Evolutionary conservation across 345 rosid species (phyloP), one percentile per base, ranked within the genome.

Genomic region (Gossypium rotundifolium): DNA sequence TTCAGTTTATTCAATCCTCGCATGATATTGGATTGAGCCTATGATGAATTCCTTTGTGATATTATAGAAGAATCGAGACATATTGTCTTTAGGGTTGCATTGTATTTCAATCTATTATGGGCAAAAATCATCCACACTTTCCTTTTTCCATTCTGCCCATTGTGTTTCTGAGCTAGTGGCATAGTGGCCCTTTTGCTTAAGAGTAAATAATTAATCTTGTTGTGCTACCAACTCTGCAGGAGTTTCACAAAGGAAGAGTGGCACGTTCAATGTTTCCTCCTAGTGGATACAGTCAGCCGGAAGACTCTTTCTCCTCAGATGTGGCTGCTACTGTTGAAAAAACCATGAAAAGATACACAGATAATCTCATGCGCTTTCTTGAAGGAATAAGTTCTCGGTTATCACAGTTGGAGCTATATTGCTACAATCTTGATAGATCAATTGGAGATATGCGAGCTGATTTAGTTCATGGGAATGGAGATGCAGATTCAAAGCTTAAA

Each of bases 331-430:
- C 85, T 42, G 88, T 96, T 25, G 99, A 96, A 70, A 87, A 77
- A 70, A 80, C 89, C 73, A 89, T 91, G 98, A 96, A 93, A 82
- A 90, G 86, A 65, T 88, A 93, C 67, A 74, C 88, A 0, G 99
- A 96, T 72, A 85, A 81, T 69, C 81, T 91, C 77, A 85, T 93
- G 93, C 97, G 97, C 42, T 93, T 91, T 83, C 98, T 96, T 10
- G 99, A 93, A 83, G 98, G 98, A 65, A 83, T 93, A 81, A 96
- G 98, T 83, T 96, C 98, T 1, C 90, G 99, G 42, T 84, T 96
- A 73, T 93, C 99, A 2, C 98, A 93, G 78, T 78, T 96, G 75
- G 99, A 96, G 77, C 75, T 93, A 13, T 88, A 88, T 72, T 96
- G 97, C 81, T 93, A 93, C 85, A 96, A 91, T 77, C 96, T 93